phyloP scores from a whole-genome alignment of 495 filamentous ascomycete genomes.

The Xylona heveae region DNA sequence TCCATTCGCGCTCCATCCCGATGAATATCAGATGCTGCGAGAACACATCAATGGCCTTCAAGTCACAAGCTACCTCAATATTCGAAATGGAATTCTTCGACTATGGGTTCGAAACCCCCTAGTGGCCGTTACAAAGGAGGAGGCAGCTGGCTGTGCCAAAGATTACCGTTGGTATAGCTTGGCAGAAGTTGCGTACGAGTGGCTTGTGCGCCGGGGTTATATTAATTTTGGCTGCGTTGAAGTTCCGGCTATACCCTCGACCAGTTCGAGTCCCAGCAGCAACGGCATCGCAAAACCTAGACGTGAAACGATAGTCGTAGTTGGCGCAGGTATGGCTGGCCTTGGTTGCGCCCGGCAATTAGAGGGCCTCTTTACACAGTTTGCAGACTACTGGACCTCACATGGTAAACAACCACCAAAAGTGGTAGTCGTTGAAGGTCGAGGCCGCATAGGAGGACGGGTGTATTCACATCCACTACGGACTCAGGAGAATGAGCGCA shows the following conservation, averaged over 20 bases:
- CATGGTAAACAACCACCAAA: constrained; percentile 41
- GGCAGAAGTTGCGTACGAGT: constrained; percentile 76
- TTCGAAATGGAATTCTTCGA: constrained; percentile 83
- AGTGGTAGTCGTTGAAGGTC: constrained; percentile 70
- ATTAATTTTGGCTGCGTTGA: constrained; percentile 94
- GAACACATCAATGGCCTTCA: constrained; percentile 69
- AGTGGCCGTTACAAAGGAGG: constrained; percentile 64
- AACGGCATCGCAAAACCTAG: constrained; percentile 12
- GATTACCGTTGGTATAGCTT: constrained; percentile 80
- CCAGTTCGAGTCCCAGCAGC: constrained; percentile 1
- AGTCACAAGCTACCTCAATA: constrained; percentile 91
- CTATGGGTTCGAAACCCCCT: constrained; percentile 83
- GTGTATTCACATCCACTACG: constrained; percentile 79
- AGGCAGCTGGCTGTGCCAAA: constrained; percentile 82
- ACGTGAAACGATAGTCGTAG: constrained; percentile 52
- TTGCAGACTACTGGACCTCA: constrained; percentile 38
- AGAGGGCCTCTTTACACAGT: constrained; percentile 61
- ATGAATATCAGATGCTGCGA: constrained; percentile 62
- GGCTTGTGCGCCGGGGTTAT: constrained; percentile 76
- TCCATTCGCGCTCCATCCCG: constrained; percentile 69
- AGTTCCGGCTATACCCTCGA: constrained; percentile 24
- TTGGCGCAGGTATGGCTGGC: constrained; percentile 89
- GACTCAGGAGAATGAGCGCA: constrained; percentile 26
- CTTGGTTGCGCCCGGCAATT: constrained; percentile 84
- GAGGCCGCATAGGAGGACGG: constrained; percentile 74